Base-by-base conservation (phyloP, 2,329 filamentous ascomycete genomes). In the Tolypocladium endophyticum region DNA sequence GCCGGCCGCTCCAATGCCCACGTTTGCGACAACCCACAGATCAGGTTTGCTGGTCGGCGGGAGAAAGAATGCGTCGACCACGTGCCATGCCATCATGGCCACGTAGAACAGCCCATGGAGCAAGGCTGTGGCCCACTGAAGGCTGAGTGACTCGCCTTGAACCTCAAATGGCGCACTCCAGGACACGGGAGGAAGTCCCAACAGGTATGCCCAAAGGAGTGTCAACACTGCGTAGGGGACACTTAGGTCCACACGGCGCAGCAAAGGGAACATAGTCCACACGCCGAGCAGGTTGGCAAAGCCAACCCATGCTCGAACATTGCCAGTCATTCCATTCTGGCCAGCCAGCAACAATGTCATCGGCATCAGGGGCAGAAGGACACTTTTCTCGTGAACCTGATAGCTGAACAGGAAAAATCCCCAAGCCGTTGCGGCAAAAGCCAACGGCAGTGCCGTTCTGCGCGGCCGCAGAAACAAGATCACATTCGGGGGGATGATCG, bases 301-400 rank as follows among this genome's bases (percentile, higher is more conserved):
- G n/a, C 92, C 92, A 5, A 97, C 87, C 94, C 94, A 99, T 2
- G 90, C 87, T 56, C 94, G 84, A 23, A 84, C 85, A 58, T 87
- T 86, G 61, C 89, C 88, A 61, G 85, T 85, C 56, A 99, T 76
- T 0, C 93, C 93, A 56, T 89, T 84, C 63, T 87, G 84, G 20
- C 89, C 87, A 20, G 89, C 89, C 45, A 99, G 80, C 6, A 97
- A 80, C 8, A 97, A 75, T 0, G 92, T 97, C 89, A 95, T 96
- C 0, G 94, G 94, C 71, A 97, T 84, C 55, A 99, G 79, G 1
- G 94, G 95, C 2, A 99, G 82, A 6, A 99, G 79, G 0, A 96
- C 91, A 65, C 92, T 97, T 81, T 99, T 99, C 76, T 99, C 94
- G 69, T 99, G 94, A 0, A 99, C 95, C 71, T 99, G 94, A 72